These are phyloP conservation scores for Plasmodium knowlesi DNA, from an alignment of 169 alveolate species.

Conservation along the genomic window DNA sequence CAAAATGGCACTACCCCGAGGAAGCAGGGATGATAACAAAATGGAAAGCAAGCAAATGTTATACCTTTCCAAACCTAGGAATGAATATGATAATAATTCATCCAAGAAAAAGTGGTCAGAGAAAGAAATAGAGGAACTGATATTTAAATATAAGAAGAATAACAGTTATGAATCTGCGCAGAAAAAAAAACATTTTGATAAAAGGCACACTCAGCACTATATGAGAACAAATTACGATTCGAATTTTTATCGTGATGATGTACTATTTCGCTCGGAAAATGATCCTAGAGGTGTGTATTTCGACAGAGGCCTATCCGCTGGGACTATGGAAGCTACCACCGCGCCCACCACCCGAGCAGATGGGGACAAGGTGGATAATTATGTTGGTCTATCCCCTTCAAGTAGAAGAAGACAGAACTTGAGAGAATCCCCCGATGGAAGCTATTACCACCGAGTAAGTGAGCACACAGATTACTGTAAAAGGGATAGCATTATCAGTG, in stretches of 20 bases:
- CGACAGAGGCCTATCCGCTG: not conserved
- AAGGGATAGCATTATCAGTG: constrained; percentile 1
- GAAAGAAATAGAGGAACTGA: constrained; percentile 22
- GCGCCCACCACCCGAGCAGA: not conserved
- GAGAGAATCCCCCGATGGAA: not conserved
- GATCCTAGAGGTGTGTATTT: not conserved
- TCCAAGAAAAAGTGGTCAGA: constrained; percentile 15
- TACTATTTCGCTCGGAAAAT: not conserved
- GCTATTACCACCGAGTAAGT: constrained; percentile 2
- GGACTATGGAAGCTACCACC: not conserved
- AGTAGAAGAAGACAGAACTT: not conserved
- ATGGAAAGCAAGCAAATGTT: not conserved
- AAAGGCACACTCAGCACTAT: constrained; percentile 13
- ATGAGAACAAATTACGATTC: constrained; percentile 2
- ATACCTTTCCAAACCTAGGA: not conserved
- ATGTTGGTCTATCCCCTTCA: not conserved
- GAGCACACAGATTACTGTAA: constrained; percentile 21
- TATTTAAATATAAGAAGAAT: constrained; percentile 23
- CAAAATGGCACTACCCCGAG: not conserved
- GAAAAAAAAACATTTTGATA: not conserved
- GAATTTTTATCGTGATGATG: not conserved
- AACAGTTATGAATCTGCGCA: not conserved
- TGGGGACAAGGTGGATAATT: not conserved
- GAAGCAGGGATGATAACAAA: not conserved
- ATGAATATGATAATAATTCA: not conserved